Evolutionary conservation across 1,284 basidiomycete genomes (phyloP).

Genomic region (Pascua guehoae): DNA sequence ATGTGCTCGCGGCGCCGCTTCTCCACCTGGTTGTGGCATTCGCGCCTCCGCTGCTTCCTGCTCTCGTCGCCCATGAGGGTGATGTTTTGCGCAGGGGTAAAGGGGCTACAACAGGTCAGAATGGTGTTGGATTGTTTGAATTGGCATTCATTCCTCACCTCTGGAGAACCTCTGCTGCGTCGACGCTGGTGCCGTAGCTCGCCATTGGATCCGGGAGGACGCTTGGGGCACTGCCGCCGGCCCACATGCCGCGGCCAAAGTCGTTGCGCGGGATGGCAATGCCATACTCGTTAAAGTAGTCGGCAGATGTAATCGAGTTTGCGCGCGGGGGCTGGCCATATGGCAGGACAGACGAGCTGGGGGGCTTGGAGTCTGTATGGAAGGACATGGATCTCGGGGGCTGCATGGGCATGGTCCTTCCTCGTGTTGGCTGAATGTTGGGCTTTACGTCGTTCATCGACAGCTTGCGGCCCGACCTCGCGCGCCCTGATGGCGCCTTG

Average conservation of each 20-base stretch:
- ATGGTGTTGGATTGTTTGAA: too few species aligned
- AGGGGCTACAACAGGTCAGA: conserved; percentile 21
- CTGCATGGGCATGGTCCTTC: conserved; percentile 15
- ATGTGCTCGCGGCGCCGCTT: conserved; percentile 46
- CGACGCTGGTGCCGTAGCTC: conserved; percentile 25
- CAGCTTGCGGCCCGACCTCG: conserved; percentile 29
- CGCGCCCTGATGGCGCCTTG: conserved; percentile 28
- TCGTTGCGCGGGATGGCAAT: conserved; percentile 28
- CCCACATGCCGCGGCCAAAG: conserved; percentile 14
- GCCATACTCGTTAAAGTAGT: conserved; percentile 20
- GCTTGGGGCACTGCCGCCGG: conserved; percentile 24
- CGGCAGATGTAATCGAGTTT: conserved; percentile 14
- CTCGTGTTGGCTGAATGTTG: conserved; percentile 7
- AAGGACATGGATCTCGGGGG: conserved; percentile 20
- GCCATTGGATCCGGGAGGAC: conserved; percentile 21
- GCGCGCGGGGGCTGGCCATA: conserved; percentile 9
- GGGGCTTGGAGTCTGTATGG: conserved; percentile 17
- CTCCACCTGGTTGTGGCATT: conserved; percentile 48
- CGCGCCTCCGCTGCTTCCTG: conserved; percentile 40
- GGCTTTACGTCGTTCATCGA: conserved; percentile 41
- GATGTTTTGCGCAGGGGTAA: conserved; percentile 33
- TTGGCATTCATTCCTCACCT: conserved; percentile 5
- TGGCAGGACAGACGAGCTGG: conserved; percentile 1
- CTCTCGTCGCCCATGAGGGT: conserved; percentile 28
- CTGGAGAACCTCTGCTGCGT: conserved; percentile 23